Base-by-base conservation (phyloP, 441 rosid species). In the Gossypium gossypioides region DNA sequence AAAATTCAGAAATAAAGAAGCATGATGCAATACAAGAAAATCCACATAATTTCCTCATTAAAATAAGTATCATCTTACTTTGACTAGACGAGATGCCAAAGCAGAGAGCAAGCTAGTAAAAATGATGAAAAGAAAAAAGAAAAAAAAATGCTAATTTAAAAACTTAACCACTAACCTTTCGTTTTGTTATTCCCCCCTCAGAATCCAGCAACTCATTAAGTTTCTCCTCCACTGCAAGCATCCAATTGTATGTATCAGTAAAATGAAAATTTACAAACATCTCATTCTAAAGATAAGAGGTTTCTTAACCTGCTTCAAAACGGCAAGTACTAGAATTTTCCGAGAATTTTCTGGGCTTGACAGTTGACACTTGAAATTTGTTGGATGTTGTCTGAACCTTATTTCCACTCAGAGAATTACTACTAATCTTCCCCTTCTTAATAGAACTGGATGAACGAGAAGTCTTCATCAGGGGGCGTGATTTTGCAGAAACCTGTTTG, bases 101-200 rank as follows among this genome's bases (percentile, higher is more conserved):
- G 65, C 72, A 40, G 44, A 32, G 29, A 24, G 13, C 16, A 46
- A 59, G 6, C 71, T 51, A 40, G 10, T 34, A 34, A 52, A 68
- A 59, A 58, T 16, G 52, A 75, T 21, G 50, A 22, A 10, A 69
- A 69, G 21, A 60, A 32, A 64, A 16, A 40, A 22, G 15, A 61
- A 27, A 51, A 6, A 64, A 25, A 58, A 27, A 6, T 50, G 8
- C 27, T 46, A 58, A 73, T 57, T 4, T 19, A 59, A 52, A 68
- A 68, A 16, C 21, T 68, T 68, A 68, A 67, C 46, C 72, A 72
- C 94, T 85, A 82, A 96, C 99, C 83, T 88, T 96, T 69, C 96
- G 84, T 86, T 89, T 96, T 84, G 92, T 91, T 60, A 96, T 90
- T 55, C 99, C 99, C 78, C 99, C 98, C 66, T 83, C 96, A 69